Evolutionary conservation across 2,329 filamentous ascomycete species (phyloP).

Genomic region (Trichocomaceae sp.): DNA sequence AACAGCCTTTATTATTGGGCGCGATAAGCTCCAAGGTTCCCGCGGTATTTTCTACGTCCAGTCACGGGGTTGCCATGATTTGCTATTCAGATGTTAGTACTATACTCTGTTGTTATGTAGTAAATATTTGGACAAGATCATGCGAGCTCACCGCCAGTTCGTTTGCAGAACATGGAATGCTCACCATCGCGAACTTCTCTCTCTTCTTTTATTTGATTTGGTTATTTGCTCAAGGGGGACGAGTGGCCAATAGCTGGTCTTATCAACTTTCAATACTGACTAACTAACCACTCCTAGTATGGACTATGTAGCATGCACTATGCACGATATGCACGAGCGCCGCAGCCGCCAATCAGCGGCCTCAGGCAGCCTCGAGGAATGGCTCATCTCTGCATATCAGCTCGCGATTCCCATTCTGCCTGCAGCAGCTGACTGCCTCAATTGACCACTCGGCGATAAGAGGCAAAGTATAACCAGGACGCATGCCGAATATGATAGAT

Average conservation of each 20-base stretch:
- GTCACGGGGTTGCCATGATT: too few relatives aligned
- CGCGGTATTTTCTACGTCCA: not conserved
- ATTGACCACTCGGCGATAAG: not conserved
- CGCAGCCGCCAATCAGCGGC: conserved; percentile 4
- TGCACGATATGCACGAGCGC: conserved; percentile 1
- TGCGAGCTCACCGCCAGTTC: not conserved
- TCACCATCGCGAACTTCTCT: not conserved
- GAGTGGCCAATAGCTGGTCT: not conserved
- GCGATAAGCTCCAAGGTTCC: conserved; percentile 5
- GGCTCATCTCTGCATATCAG: not conserved
- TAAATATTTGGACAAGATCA: too few relatives aligned
- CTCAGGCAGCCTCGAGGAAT: not conserved
- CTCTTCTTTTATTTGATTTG: not conserved
- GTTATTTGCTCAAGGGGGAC: not conserved
- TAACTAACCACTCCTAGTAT: too few relatives aligned
- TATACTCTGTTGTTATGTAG: too few relatives aligned
- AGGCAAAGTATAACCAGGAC: not conserved
- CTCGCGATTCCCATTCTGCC: not conserved
- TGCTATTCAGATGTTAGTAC: too few relatives aligned
- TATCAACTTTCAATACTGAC: too few relatives aligned
- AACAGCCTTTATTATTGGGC: not conserved
- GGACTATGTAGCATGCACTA: too few relatives aligned
- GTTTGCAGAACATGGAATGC: not conserved
- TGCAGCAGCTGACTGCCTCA: not conserved
- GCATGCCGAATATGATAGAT: too few relatives aligned